A percentile compares a stretch with the other conserved stretches of the same genome.
Evolutionary conservation across 805 yeast species (phyloP).

Genomic region (Allodekkera sacchari): DNA sequence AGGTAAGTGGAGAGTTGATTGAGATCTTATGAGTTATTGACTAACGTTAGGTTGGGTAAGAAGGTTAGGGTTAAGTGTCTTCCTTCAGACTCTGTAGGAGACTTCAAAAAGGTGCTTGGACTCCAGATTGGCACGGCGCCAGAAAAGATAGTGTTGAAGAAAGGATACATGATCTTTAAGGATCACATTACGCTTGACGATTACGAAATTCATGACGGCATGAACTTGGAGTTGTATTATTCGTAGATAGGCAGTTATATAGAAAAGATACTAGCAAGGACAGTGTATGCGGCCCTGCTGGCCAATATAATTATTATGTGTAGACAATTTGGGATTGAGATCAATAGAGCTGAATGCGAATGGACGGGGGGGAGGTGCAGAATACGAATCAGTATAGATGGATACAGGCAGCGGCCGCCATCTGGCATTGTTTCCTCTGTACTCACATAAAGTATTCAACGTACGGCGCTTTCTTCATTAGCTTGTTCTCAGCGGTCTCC

Average conservation of each 20-base stretch:
- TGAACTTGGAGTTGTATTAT: slow-evolving; percentile 78
- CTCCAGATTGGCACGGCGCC: slow-evolving; percentile 73
- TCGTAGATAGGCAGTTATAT: slow-evolving; percentile 26
- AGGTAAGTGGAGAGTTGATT: slow-evolving; percentile 28
- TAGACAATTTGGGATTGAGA: not conserved
- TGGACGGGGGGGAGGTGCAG: not conserved
- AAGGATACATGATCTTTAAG: slow-evolving; percentile 77
- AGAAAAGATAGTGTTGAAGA: slow-evolving; percentile 64
- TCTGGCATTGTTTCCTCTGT: not conserved
- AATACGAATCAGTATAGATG: not conserved
- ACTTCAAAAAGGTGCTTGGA: slow-evolving; percentile 76
- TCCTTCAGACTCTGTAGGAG: slow-evolving; percentile 79
- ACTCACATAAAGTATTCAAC: slow-evolving; percentile 34
- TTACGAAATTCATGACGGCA: slow-evolving; percentile 88
- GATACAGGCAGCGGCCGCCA: not conserved
- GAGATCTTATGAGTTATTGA: slow-evolving; percentile 13
- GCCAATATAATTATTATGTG: not conserved
- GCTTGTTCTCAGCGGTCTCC: slow-evolving; percentile 11
- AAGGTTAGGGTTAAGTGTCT: slow-evolving; percentile 83
- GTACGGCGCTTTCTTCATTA: slow-evolving; percentile 28
- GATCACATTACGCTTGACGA: slow-evolving; percentile 91
- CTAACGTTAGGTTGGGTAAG: slow-evolving; percentile 57
- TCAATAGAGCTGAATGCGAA: not conserved
- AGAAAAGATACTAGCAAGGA: not conserved
- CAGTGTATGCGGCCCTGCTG: not conserved